Evolutionary conservation across 805 yeast genomes (phyloP), one percentile per base, ranked within the genome.

Genomic region (Grigorovia jiainica): DNA sequence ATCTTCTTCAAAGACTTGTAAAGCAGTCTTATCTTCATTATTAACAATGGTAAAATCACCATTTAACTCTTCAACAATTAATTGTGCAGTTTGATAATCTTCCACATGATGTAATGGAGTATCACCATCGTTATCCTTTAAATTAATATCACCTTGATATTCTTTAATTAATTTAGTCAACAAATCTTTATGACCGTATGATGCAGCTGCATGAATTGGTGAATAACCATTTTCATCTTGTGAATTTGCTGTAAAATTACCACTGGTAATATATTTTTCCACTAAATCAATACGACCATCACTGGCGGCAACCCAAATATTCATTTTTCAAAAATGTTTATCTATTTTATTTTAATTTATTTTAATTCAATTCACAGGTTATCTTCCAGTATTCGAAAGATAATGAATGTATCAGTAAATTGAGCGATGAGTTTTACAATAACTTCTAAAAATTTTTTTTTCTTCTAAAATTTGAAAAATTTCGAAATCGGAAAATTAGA

Each of bases 171-270:
- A 50, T 21, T 45, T 51, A 25, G 43, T 42, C 31, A 92, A 65
- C 32, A 92, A 66, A 8, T 82, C 87, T 2, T 64, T 52, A 57
- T 90, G 89, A 7, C 90, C 90, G 61, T 92, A 92, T 1, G 97
- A 82, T 2, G 94, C 95, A 1, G 98, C 97, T 0, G 99, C 99
- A 60, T 92, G 99, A 10, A 92, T 72, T 6, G 98, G 95, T 0
- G 97, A 90, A 63, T 94, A 92, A 1, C 99, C 99, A 54, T 89
- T 86, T 1, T 85, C 83, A 60, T 92, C 99, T 47, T 80, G 76
- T 6, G 82, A 73, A 54, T 86, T 82, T 3, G 96, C 75, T 3
- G 79, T 70, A 48, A 66, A 68, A 10, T 16, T 18, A 0, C 80
- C 82, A 25, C 49, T 42, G 0, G 72, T 52, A 7, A 92, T 63